Percentiles rank a stretch among this genome's conserved stretches.
Evolutionary conservation across 2,329 filamentous ascomycete species (phyloP).

Genomic region (Xylaria sp.): DNA sequence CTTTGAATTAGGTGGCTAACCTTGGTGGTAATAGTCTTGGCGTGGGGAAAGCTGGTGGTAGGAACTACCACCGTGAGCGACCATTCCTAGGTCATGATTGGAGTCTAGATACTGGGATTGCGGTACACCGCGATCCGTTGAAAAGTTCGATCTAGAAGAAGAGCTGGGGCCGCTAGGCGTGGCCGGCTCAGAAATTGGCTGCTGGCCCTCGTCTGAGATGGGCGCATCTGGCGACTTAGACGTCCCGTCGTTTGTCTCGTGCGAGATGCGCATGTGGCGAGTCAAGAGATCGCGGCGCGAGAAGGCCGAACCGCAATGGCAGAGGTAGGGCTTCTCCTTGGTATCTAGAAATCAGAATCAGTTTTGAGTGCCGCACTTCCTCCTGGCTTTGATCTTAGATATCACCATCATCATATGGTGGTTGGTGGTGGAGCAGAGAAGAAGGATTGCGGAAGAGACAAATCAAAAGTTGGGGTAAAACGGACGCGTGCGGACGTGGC

Average conservation of each 20-base stretch:
- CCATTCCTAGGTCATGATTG: slow-evolving; percentile 41
- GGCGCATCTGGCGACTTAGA: slow-evolving; percentile 48
- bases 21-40: slow-evolving; percentile 46
- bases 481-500: slow-evolving; percentile 60
- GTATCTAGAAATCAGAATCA: slow-evolving; percentile 53
- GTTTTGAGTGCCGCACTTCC: slow-evolving; percentile 19
- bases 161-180: slow-evolving; percentile 47
- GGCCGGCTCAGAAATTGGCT: slow-evolving; percentile 46
- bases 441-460: slow-evolving; percentile 31
- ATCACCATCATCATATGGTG: slow-evolving; percentile 29
- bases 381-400: slow-evolving; percentile 21
- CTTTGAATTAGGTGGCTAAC: slow-evolving; percentile 39
- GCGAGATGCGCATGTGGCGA: slow-evolving; percentile 57
- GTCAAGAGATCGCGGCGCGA: slow-evolving; percentile 58
- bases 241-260: slow-evolving; percentile 47
- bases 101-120: slow-evolving; percentile 42
- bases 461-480: slow-evolving; percentile 47
- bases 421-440: slow-evolving; percentile 38
- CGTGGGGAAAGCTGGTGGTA: slow-evolving; percentile 44
- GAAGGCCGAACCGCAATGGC: slow-evolving; percentile 58
- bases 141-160: slow-evolving; percentile 51
- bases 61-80: slow-evolving; percentile 40
- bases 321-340: slow-evolving; percentile 61
- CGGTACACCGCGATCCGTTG: slow-evolving; percentile 46
- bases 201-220: slow-evolving; percentile 47